These are phyloP conservation scores for Skeletonema grethae DNA, from an alignment of 108 stramenopile genomes.

Conservation along the genomic window DNA sequence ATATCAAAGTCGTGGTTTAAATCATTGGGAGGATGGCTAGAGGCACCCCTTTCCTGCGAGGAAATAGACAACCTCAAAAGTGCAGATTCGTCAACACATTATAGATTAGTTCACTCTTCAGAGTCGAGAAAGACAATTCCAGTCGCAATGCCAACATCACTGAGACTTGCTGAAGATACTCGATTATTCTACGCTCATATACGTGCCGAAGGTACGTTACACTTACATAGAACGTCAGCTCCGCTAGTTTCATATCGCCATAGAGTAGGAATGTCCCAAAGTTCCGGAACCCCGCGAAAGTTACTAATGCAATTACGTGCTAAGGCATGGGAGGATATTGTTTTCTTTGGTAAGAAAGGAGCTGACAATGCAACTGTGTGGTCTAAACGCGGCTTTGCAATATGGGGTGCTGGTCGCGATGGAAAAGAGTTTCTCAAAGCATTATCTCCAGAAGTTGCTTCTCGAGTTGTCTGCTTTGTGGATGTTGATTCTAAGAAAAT, in stretches of 20 bases:
- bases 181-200: conserved; percentile 89
- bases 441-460: conserved; percentile 52
- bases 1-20: conserved; percentile 58
- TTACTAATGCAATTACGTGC: conserved; percentile 73
- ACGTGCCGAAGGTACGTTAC: conserved; percentile 48
- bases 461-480: conserved; percentile 72
- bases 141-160: conserved; percentile 39
- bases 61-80: neutral
- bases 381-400: conserved; percentile 54
- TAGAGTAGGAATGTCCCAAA: conserved; percentile 68
- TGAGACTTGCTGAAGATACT: conserved; percentile 87
- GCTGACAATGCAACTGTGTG: conserved; percentile 11
- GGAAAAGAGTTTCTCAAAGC: conserved; percentile 90
- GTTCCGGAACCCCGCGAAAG: conserved; percentile 78
- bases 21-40: conserved; percentile 78
- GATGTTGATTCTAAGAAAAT: conserved; percentile 89
- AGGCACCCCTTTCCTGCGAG: conserved; percentile 45
- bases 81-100: conserved; percentile 10
- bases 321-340: conserved; percentile 67
- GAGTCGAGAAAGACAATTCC: conserved; percentile 10
- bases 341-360: conserved; percentile 35
- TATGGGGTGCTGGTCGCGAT: conserved; percentile 89
- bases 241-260: conserved; percentile 88
- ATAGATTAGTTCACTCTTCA: conserved; percentile 54
- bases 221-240: conserved; percentile 45